Conservation (phyloP, 495 filamentous ascomycete genomes). For the Entonaema liquescens region DNA sequence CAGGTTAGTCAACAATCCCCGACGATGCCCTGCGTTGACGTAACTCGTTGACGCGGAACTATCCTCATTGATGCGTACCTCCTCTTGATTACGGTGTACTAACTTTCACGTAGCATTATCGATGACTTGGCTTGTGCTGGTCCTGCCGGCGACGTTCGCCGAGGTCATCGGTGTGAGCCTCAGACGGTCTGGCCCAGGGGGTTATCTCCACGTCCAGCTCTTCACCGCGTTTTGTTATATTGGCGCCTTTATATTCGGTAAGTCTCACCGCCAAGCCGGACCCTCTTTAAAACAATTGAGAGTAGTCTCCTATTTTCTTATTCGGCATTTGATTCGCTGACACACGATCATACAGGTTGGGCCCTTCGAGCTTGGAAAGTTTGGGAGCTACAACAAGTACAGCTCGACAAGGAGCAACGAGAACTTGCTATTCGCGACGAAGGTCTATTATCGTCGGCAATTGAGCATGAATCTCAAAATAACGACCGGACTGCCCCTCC, state of each 20-base stretch:
- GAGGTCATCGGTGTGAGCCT: slow-evolving; percentile 80
- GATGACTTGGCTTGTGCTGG: slow-evolving; percentile 79
- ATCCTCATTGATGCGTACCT: not conserved
- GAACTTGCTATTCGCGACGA: slow-evolving; percentile 41
- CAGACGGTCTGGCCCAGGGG: slow-evolving; percentile 52
- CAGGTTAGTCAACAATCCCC: slow-evolving; percentile 50
- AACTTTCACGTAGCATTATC: slow-evolving; percentile 58
- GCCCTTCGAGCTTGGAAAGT: slow-evolving; percentile 56
- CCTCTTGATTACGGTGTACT: not conserved
- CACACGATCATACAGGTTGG: slow-evolving; percentile 41
- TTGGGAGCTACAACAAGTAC: slow-evolving; percentile 47
- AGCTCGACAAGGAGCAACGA: slow-evolving; percentile 41
- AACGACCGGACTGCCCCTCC: not conserved
- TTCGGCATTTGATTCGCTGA: slow-evolving; percentile 16
- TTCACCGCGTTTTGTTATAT: slow-evolving; percentile 52
- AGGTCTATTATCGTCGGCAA: slow-evolving; percentile 22
- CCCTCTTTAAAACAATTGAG: not conserved
- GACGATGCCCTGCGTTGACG: not conserved
- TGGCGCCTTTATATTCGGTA: slow-evolving; percentile 51
- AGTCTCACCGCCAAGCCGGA: slow-evolving; percentile 12
- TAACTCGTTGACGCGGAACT: not conserved
- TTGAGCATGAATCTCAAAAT: slow-evolving; percentile 15
- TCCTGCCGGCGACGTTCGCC: slow-evolving; percentile 75
- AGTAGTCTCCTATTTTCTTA: not conserved
- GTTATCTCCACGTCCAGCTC: slow-evolving; percentile 54